These are phyloP conservation scores for Candida succiphila DNA, from an alignment of 805 yeast species.

Conservation along the genomic window DNA sequence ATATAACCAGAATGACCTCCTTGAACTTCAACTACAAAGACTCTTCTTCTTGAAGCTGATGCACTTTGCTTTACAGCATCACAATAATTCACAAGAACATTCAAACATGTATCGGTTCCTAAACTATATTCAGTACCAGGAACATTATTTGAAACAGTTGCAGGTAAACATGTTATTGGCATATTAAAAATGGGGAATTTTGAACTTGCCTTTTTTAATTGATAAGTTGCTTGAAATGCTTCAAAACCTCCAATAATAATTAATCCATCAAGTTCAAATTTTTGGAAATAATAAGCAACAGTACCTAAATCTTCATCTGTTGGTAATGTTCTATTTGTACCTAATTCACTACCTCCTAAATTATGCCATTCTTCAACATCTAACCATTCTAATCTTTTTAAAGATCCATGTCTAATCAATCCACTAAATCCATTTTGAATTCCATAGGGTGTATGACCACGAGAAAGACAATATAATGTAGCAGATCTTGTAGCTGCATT, in stretches of 20 bases:
- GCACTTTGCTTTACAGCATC: conserved; percentile 77
- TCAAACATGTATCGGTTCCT: conserved; percentile 70
- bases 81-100: conserved; percentile 61
- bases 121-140: conserved; percentile 76
- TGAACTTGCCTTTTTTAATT: conserved; percentile 49
- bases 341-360: conserved; percentile 73
- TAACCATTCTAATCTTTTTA: conserved; percentile 53
- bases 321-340: conserved; percentile 69
- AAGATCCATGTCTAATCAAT: conserved; percentile 50
- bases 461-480: conserved; percentile 65
- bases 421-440: conserved; percentile 72
- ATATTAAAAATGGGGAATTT: conserved; percentile 64
- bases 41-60: conserved; percentile 67
- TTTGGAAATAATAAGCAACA: conserved; percentile 64
- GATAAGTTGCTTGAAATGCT: conserved; percentile 62
- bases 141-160: conserved; percentile 71
- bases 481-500: conserved; percentile 71
- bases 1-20: conserved; percentile 81
- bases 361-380: conserved; percentile 67
- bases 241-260: conserved; percentile 77
- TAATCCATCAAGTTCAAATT: conserved; percentile 60
- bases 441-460: conserved; percentile 64
- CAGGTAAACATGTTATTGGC: conserved; percentile 72
- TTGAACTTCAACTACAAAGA: conserved; percentile 74
- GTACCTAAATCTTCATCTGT: conserved; percentile 53